Base-by-base conservation (phyloP, 768 basidiomycete genomes). In the Leucocoprinus leucothites region DNA sequence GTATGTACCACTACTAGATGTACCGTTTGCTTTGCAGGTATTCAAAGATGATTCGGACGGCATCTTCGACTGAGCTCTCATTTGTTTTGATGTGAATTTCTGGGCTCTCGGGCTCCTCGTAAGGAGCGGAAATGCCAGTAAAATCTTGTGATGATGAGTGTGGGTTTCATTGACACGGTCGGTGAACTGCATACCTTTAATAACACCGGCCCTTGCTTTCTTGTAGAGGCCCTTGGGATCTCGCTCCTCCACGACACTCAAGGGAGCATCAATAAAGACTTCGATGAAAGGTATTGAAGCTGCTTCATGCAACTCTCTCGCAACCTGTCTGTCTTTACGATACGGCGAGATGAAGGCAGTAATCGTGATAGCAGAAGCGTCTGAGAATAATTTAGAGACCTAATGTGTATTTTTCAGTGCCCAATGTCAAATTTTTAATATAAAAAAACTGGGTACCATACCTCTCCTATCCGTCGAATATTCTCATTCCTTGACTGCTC, bases 311-410 rank as follows among this genome's bases (percentile, higher is more conserved):
- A 98, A 78, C 56, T 85, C 75, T 42, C 97, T 85, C 19, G 91
- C 97, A 45, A 87, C 68, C 11, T 82, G 78, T 31, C 97, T 85
- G 75, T 99, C 96, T 13, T 84, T 81, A 47, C 82, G 79, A 72
- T 98, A 98, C n/a, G 97, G 97, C 1, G 97, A 98, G 71, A 99
- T 99, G 75, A 99, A 99, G 11, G 97, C 95, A 16, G 97, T 96
- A 67, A 98, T 78, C 16, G 90, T 79, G 60, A 97, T 80, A 62
- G 88, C 90, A 28, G 83, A 87, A 2, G 94, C 82, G 64, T 95
- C 91, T 18, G 94, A 85, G 70, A 99, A 97, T 40, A 98, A 78
- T 69, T 93, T 94, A 44, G 97, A 87, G 47, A 99, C 95, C 94
- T 96, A 64, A n/a, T 47, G 28, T 26, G 34, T 48, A 24, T 8